phyloP scores from a whole-genome alignment of 768 basidiomycete species.

The Xerocomus spinulosus region DNA sequence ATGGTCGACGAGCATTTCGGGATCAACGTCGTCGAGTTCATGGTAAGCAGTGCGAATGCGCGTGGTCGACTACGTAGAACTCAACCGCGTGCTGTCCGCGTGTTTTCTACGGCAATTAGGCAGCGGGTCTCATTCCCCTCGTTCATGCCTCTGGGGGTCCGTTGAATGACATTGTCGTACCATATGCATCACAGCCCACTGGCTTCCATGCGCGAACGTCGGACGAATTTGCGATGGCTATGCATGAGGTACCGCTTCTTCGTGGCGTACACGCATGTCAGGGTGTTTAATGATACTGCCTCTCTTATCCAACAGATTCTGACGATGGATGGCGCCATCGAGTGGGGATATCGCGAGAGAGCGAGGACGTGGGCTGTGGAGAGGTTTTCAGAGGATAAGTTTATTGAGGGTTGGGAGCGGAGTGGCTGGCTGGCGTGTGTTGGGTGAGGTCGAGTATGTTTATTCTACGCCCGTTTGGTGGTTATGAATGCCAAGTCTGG shows the following conservation, averaged over 20 bases:
- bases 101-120: constrained; percentile 44
- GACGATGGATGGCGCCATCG: constrained; percentile 48
- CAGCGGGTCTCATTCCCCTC: constrained; percentile 89
- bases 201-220: constrained; percentile 78
- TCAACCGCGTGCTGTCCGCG: constrained; percentile 10
- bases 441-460: background rate
- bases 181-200: constrained; percentile 64
- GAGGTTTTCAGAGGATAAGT: constrained; percentile 72
- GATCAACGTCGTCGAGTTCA: constrained; percentile 96
- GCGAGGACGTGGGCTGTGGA: constrained; percentile 69
- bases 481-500: constrained; percentile 99
- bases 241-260: constrained; percentile 45
- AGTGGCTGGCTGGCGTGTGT: constrained; percentile 51
- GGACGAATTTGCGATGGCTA: constrained; percentile 59
- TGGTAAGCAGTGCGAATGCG: constrained; percentile 51
- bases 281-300: constrained; percentile 9
- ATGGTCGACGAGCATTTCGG: constrained; percentile 99
- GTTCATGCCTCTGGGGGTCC: constrained; percentile 94
- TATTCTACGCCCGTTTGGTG: too few species aligned
- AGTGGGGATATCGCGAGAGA: constrained; percentile 58
- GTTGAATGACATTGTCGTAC: constrained; percentile 84
- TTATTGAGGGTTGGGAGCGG: constrained; percentile 69
- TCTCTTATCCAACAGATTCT: constrained; percentile 34
- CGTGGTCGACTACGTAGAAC: background rate
- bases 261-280: background rate